Base-by-base conservation (phyloP, 192 early-diverging fungal genomes). In the Coemansia sp. region DNA sequence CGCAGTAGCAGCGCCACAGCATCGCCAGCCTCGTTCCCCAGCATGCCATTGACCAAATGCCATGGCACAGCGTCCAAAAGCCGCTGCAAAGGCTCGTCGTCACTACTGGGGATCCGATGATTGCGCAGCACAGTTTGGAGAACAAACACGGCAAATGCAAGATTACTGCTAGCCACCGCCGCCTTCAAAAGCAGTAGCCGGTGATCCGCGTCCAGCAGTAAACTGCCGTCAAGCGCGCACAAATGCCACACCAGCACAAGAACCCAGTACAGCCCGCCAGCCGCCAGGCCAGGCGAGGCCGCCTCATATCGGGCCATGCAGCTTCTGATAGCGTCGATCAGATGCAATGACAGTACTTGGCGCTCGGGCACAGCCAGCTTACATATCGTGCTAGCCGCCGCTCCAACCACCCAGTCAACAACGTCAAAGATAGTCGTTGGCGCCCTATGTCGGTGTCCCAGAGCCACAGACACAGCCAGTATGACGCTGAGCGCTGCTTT, bases 221-320 rank as follows among this genome's bases (percentile, higher is more conserved):
- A 38, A 6, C 46, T 13, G 8, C 38, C 39, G 5, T 57, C 58
- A 5, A 62, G 49, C 17, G 19, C 14, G 35, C 73, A 72, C 16
- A 75, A 39, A 37, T 75, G 69, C n/a, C 69, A 80, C 2, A 70
- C 19, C 26, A 80, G 52, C 67, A 72, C 78, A 19, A 80, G 73
- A 14, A 69, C 28, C 78, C 78, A 80, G 58, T 62, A 80, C 3
- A 72, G 26, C 3, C 60, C 70, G 19, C 33, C 35, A 2, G 58
- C 23, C 30, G 43, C 47, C 47, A 9, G n/a, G 2, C 19, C 47
- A 7, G 35, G 35, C 35, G 6, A 37, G 43, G 43, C 2, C 21
- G 19, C 19, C 8, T 58, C 55, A 17, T 9, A 19, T n/a, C 30
- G 42, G 5, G 46, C 11, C 47, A 26, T 0, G 6, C 38, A 28